Evolutionary conservation across 2,329 filamentous ascomycete genomes (phyloP), one percentile per base, ranked within the genome.

Genomic region (Colletotrichum tabaci): DNA sequence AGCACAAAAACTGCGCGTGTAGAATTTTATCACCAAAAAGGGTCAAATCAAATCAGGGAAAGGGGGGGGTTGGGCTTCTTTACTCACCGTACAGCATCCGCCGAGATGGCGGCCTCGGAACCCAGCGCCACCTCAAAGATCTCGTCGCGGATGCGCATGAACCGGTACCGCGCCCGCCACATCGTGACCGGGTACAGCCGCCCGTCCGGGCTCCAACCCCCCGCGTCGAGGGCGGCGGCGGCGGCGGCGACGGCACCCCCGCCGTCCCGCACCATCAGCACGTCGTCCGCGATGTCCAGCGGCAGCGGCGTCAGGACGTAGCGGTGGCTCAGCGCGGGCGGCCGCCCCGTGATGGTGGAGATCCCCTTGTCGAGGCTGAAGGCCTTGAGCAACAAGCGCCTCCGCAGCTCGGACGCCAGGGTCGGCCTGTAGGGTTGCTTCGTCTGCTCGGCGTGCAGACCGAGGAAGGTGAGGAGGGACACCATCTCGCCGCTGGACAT

Each of bases 101-200:
- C 15, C n/a, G 68, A 67, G 0, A 84, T 81, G 8, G 78, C 77
- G 66, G 77, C 77, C 3, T 79, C 57, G 13, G n/a, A 75, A 4
- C 85, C 85, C 0, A 90, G 78, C 0, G 88, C 88, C 26, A 91
- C 82, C 73, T 90, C 87, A 5, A 91, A 81, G 5, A 91, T 85
- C 58, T 91, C 89, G 72, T 91, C 89, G 2, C 87, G 82, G 9
- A 91, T 82, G 0, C 82, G 76, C 2, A 85, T 84, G 46, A 90
- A 82, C 13, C 84, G 81, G 1, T 82, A 81, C 55, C 85, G 84
- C 0, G 86, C 84, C 35, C 88, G 81, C 0, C 81, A 75, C 66
- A 85, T 82, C 0, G 87, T 89, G 0, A 82, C 80, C 0, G 84
- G 76, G 23, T 84, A 80, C 0, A 89, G 74, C 0, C 78, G 76